Evolutionary conservation across 441 rosid species (phyloP).

Genomic region (Breynia disticha): DNA sequence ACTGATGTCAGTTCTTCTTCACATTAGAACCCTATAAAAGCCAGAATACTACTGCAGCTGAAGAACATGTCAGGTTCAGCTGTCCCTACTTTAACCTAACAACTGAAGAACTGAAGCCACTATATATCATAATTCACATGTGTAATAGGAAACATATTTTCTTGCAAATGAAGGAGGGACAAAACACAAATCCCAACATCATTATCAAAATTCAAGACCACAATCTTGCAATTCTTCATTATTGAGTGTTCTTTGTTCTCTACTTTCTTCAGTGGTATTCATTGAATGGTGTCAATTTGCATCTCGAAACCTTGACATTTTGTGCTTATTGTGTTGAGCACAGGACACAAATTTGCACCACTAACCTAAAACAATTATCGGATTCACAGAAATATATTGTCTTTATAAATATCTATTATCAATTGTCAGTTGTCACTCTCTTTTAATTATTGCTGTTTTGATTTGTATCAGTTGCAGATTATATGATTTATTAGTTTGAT

Average conservation of each 20-base stretch:
- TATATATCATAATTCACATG: background rate
- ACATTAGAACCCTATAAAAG: background rate
- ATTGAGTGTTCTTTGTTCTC: background rate
- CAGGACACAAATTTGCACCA: conserved; percentile 4
- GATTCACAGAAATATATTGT: too few species aligned
- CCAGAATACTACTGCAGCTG: too few species aligned
- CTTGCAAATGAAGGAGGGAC: conserved; percentile 4
- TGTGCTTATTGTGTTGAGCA: background rate
- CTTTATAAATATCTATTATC: too few species aligned
- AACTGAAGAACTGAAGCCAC: background rate
- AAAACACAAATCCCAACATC: conserved; percentile 25
- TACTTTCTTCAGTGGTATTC: conserved; percentile 15
- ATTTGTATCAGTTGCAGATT: too few species aligned
- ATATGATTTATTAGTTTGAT: too few species aligned
- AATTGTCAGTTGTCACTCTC: too few species aligned
- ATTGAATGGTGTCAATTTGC: conserved; percentile 18
- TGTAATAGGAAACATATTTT: background rate
- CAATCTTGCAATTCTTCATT: conserved; percentile 6
- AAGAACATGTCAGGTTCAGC: background rate
- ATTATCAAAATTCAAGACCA: conserved; percentile 1
- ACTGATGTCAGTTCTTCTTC: too few species aligned
- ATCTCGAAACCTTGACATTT: conserved; percentile 6
- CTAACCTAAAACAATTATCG: background rate
- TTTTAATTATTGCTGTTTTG: too few species aligned
- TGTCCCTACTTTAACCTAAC: background rate